Evolutionary conservation across 169 alveolate species (phyloP), one percentile per base, ranked within the genome.

Genomic region (Eimeria maxima): DNA sequence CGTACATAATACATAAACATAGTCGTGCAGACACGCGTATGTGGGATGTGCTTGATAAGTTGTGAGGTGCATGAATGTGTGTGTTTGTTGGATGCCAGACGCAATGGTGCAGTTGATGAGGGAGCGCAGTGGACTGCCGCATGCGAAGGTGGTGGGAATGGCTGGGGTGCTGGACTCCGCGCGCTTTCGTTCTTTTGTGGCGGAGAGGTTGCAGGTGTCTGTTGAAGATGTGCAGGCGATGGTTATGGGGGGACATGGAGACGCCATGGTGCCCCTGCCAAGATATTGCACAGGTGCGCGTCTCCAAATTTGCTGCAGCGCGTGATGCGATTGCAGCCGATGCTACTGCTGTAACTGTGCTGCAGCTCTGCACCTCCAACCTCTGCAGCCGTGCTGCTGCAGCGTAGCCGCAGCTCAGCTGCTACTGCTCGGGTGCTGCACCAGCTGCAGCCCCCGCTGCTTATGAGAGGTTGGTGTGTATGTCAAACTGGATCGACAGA

Each of bases 171-270:
- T 97, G 65, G 98, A 97, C 90, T 38, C 98, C 3, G 95, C 97
- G 38, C 96, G 98, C 44, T 97, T 97, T 55, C 95, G 97, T 73
- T 78, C 96, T n/a, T 97, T 96, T 73, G 90, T 97, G 42, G 96
- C 98, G 11, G 96, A 97, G 83, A 95, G 88, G 65, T 96, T 97
- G 90, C 95, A 95, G 65, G 97, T 96, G 47, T 96, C 97, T 60
- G 97, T 96, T 73, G 97, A 96, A 44, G 98, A 97, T 60, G 96
- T 97, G 27, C 97, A 89, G 73, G 98, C 98, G 7, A 90, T 97
- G 89, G 98, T 97, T 18, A 96, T 97, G 96, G 98, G 98, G 22
- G 98, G 98, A 38, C 98, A 97, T 95, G 98, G 98, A 8, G 98
- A 97, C 65, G 74, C 97, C 16, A 97, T 97, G 98, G 97, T 97